phyloP scores from a whole-genome alignment of 2,329 filamentous ascomycete genomes.

The Arthrocladium fulminans region DNA sequence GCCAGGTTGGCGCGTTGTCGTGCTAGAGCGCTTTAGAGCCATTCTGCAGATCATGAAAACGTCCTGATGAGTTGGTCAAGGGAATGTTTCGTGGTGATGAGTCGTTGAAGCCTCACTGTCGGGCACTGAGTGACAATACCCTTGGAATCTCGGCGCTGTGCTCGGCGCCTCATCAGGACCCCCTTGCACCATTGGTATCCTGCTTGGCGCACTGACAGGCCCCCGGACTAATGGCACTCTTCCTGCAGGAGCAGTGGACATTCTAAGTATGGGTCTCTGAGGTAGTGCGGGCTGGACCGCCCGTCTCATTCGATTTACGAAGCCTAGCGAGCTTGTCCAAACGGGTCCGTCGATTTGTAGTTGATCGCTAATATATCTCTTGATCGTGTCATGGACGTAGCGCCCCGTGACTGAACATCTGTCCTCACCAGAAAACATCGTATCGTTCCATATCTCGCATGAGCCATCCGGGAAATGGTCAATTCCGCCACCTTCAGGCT shows the following conservation, averaged over 20 bases:
- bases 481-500: conserved; percentile 6
- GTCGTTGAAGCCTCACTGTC: neutral
- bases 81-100: neutral
- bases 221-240: neutral
- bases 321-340: conserved; percentile 3
- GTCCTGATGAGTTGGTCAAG: neutral
- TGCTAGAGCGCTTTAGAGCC: no score
- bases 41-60: neutral
- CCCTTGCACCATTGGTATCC: conserved; percentile 2
- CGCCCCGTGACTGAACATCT: neutral
- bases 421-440: conserved; percentile 6
- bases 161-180: neutral
- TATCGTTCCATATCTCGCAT: conserved; percentile 10
- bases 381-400: neutral
- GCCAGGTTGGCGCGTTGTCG: no score
- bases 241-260: neutral
- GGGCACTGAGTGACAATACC: neutral
- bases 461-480: conserved; percentile 7
- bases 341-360: conserved; percentile 5
- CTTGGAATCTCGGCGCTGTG: neutral
- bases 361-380: conserved; percentile 4
- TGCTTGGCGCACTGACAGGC: neutral
- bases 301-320: conserved; percentile 5
- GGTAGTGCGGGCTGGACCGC: conserved; percentile 6
- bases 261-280: neutral